These are phyloP conservation scores for Fusarium virguliforme DNA, from an alignment of 2,329 filamentous ascomycete species.

Conservation along the genomic window DNA sequence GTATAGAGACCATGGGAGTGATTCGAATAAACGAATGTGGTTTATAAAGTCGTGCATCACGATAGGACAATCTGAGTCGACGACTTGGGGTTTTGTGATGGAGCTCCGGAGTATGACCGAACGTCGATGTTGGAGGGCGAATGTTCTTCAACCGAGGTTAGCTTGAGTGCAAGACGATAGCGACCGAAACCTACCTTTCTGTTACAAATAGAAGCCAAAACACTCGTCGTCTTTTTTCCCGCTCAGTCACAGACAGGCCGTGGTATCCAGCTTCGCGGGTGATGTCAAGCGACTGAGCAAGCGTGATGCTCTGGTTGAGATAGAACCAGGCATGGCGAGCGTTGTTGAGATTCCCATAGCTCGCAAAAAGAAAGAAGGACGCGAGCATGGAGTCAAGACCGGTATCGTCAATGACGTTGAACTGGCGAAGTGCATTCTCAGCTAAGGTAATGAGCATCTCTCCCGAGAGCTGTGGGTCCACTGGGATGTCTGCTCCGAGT, in stretches of 20 bases:
- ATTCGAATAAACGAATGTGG: slow-evolving; percentile 53
- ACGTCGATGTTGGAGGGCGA: slow-evolving; percentile 52
- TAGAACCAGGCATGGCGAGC: slow-evolving; percentile 53
- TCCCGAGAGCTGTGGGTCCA: slow-evolving; percentile 44
- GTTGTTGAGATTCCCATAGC: slow-evolving; percentile 54
- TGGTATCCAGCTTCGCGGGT: slow-evolving; percentile 50
- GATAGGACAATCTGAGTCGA: slow-evolving; percentile 52
- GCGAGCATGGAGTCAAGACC: slow-evolving; percentile 50
- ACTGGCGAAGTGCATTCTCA: slow-evolving; percentile 49
- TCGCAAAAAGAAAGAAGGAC: slow-evolving; percentile 54
- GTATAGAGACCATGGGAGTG: slow-evolving; percentile 51
- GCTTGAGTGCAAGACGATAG: background rate
- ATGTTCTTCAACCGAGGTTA: slow-evolving; percentile 43
- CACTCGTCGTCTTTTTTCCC: slow-evolving; percentile 50
- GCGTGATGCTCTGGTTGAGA: slow-evolving; percentile 53
- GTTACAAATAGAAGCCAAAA: slow-evolving; percentile 58
- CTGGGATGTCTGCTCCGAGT: slow-evolving; percentile 36
- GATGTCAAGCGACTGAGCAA: slow-evolving; percentile 50
- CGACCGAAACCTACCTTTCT: slow-evolving; percentile 39
- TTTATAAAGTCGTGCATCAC: slow-evolving; percentile 57
- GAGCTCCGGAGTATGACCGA: slow-evolving; percentile 52
- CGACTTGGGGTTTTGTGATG: slow-evolving; percentile 52
- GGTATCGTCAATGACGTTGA: slow-evolving; percentile 50
- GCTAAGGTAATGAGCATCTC: slow-evolving; percentile 50
- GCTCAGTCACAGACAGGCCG: slow-evolving; percentile 43